Base-by-base conservation (phyloP, 352 stramenopile genomes). In the Phytopythium ostracodes region DNA sequence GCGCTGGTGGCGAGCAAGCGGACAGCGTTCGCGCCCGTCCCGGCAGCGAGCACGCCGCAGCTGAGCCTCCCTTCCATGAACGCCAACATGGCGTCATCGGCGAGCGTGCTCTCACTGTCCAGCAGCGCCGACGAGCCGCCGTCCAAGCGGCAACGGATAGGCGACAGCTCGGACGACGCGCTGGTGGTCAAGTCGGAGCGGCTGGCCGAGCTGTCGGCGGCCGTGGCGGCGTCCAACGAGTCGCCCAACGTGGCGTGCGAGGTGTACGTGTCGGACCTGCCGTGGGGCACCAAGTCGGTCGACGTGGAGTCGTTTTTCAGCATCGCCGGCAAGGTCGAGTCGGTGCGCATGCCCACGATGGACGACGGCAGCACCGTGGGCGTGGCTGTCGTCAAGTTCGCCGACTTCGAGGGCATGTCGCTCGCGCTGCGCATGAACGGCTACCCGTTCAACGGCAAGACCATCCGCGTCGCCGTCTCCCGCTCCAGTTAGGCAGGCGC, bases 291-390 rank as follows among this genome's bases (percentile, higher is more conserved):
- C 12, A 75, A 71, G 25, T 66, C 87, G 57, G 56, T 42, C 40
- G 75, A 88, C 36, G 77, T 90, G 38, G 71, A 75, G 52, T 78
- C 77, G 64, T 90, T 88, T 56, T 90, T 90, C 70, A 70, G 78
- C 33, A 76, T 83, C 27, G 77, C 73, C 33, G 77, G 81, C 24
- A 36, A 60, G 14, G 72, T 90, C 15, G 59, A 74, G 65, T 84
- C 71, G 2, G 77, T 88, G 43, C 73, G 81, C 56, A 90, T 90
- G 75, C 81, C 81, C 18, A 88, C 73, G 20, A 90, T 88, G 75
- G 64, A 77, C n/a, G 76, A 87, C 58, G 75, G 81, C 54, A 88
- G 77, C 62, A 90, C 81, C 15, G 81, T 90, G 22, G 81, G 79
- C 49, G 76, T 89, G 20, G 79, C 81, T 7, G 73, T 91, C 59